phyloP scores from a whole-genome alignment of 2,329 filamentous ascomycete genomes.

The Neofusicoccum parvum region DNA sequence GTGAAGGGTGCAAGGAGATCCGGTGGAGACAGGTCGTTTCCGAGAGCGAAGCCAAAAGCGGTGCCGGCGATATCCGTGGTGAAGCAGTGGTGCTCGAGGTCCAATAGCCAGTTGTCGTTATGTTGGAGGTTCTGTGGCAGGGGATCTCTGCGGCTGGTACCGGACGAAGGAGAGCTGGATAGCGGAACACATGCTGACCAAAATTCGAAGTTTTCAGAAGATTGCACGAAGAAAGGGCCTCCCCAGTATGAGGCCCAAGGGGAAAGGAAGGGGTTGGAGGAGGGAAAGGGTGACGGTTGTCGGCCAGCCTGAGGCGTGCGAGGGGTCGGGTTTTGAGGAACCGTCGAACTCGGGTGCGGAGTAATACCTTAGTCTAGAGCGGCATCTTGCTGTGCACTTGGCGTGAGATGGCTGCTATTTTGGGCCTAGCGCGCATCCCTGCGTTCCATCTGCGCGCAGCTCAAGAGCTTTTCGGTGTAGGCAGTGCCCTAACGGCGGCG shows the following conservation, averaged over 20 bases:
- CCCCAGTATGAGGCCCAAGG: slow-evolving; percentile 4
- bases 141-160: not conserved
- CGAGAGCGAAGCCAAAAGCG: slow-evolving; percentile 5
- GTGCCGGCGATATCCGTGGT: slow-evolving; percentile 5
- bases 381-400: not conserved
- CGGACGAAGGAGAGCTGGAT: not conserved
- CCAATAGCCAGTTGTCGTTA: not conserved
- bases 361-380: not conserved
- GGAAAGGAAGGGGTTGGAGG: not conserved
- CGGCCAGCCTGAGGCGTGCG: not conserved
- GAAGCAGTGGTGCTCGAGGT: not conserved
- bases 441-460: too few species aligned
- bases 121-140: not conserved
- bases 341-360: not conserved
- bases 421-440: too few species aligned
- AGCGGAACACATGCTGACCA: not conserved
- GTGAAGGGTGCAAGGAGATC: slow-evolving; percentile 9
- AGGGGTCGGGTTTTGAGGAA: not conserved
- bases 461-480: too few species aligned
- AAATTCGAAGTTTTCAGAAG: not conserved
- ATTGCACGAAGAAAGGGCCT: slow-evolving; percentile 12
- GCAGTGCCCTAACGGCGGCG: too few species aligned
- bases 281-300: not conserved
- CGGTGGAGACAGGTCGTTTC: not conserved
- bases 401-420: too few species aligned